Conservation (phyloP, 371 early-diverging fungal species). For the Thermomucor indicae-seudaticae region DNA sequence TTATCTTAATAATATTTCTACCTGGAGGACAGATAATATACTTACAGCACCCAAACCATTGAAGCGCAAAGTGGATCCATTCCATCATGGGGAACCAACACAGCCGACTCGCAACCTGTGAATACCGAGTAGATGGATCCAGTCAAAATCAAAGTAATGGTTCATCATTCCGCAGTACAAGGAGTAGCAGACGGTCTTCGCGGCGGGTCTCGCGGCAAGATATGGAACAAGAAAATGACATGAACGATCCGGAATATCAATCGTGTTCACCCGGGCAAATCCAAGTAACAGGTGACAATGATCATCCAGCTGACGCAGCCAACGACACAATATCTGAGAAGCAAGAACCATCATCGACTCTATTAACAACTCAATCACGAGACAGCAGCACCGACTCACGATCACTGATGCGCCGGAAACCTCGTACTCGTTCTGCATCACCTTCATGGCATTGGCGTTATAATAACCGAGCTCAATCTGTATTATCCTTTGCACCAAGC, state of each 20-base stretch:
- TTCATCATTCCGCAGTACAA: neutral
- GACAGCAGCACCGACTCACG: neutral
- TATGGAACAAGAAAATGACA: no score
- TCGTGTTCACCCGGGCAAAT: neutral
- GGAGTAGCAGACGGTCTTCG: neutral
- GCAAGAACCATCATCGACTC: neutral
- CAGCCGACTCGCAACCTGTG: conserved; percentile 3
- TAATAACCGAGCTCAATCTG: neutral
- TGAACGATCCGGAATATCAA: neutral
- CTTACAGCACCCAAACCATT: neutral
- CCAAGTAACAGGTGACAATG: neutral
- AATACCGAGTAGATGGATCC: neutral
- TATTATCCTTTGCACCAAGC: neutral
- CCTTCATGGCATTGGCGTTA: neutral
- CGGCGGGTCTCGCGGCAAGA: neutral
- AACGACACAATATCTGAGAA: neutral
- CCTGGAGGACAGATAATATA: neutral
- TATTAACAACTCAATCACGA: neutral
- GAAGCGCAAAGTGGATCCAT: neutral
- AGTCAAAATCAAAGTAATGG: neutral
- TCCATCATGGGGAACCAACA: conserved; percentile 3
- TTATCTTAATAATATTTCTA: neutral
- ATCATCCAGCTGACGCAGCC: neutral
- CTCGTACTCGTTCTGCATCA: neutral
- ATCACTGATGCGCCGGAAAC: neutral